These are phyloP conservation scores for Coix lacrymajobi DNA, from an alignment of 176 grass and related monocot genomes.

Conservation along the genomic window DNA sequence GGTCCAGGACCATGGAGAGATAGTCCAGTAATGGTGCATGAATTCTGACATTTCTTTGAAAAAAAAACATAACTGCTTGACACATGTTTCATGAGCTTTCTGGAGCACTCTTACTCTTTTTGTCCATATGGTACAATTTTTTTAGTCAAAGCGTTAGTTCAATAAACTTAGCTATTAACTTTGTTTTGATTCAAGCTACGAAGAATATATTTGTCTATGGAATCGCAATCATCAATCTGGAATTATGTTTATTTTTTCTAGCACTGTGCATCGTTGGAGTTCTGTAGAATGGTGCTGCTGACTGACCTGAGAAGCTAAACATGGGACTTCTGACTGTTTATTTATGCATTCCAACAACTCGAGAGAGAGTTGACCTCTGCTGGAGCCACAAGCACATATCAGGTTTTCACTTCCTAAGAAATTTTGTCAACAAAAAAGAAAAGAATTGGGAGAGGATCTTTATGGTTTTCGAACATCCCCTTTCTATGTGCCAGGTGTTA, in stretches of 20 bases:
- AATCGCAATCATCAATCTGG: conserved; percentile 6
- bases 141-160: not conserved
- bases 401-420: not conserved
- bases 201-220: not conserved
- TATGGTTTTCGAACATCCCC: not conserved
- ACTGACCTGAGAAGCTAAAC: not conserved
- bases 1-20: not conserved
- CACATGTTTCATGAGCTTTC: conserved; percentile 10
- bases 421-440: not conserved
- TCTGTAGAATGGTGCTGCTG: not conserved
- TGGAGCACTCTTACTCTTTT: not conserved
- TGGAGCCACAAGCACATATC: not conserved
- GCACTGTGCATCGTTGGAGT: not conserved
- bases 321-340: not conserved
- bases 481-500: not conserved
- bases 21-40: not conserved
- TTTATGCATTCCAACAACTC: not conserved
- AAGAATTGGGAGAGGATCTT: not conserved
- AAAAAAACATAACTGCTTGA: not conserved
- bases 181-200: not conserved
- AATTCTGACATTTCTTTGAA: not conserved
- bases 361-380: not conserved
- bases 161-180: not conserved
- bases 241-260: not conserved
- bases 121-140: not conserved